Percentiles rank a stretch among this genome's conserved stretches.
These are phyloP conservation scores for Suhomyces terraborum DNA, from an alignment of 1,139 yeast genomes.

Conservation along the genomic window DNA sequence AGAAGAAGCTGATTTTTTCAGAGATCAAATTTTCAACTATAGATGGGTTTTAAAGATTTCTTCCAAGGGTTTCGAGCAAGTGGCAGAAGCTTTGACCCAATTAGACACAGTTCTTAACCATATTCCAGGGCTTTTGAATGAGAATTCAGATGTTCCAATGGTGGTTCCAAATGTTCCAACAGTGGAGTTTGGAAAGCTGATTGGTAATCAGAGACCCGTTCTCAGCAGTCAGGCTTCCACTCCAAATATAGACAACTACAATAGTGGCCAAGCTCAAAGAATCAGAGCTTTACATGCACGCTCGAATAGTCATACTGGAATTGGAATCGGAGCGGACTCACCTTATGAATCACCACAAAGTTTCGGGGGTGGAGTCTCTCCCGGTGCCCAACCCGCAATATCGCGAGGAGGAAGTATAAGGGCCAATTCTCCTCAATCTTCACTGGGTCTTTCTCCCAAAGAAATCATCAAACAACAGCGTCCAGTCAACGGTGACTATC, in stretches of 20 bases:
- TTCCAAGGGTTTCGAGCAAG: constrained; percentile 74
- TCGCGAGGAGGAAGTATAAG: constrained; percentile 20
- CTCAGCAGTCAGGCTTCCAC: background rate
- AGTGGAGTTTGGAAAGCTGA: constrained; percentile 3
- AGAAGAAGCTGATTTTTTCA: constrained; percentile 65
- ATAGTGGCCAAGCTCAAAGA: constrained; percentile 1
- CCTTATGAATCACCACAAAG: constrained; percentile 30
- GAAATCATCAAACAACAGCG: constrained; percentile 28
- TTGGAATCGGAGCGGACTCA: constrained; percentile 14
- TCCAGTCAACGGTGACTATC: constrained; percentile 7
- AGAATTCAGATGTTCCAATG: constrained; percentile 43
- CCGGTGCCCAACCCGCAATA: constrained; percentile 15
- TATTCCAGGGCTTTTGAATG: constrained; percentile 65
- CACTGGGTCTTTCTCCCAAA: constrained; percentile 38
- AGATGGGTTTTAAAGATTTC: constrained; percentile 73
- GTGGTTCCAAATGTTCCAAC: constrained; percentile 39
- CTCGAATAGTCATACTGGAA: constrained; percentile 6
- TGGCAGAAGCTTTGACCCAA: constrained; percentile 65
- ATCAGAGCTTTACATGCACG: constrained; percentile 12
- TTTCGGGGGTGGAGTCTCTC: constrained; percentile 11
- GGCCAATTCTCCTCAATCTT: constrained; percentile 34
- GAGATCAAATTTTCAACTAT: constrained; percentile 71
- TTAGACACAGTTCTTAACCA: constrained; percentile 66
- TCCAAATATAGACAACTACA: background rate
- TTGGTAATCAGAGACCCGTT: background rate